Evolutionary conservation across 2,329 filamentous ascomycete species (phyloP), one percentile per base, ranked within the genome.

Genomic region (Anthostomella pinea): DNA sequence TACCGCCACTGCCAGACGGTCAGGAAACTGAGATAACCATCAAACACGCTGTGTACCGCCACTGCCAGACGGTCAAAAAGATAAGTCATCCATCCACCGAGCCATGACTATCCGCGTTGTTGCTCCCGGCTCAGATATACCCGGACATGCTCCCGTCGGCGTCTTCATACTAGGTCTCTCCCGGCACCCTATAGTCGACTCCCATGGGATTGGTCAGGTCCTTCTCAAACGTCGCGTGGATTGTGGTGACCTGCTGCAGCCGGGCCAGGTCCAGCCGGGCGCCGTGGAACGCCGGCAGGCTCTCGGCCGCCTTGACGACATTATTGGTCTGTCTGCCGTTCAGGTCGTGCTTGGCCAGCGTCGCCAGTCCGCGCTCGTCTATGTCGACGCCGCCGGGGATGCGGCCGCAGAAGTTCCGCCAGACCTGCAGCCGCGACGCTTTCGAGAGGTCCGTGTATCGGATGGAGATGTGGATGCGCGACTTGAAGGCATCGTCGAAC

Each of bases 281-380:
- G 27, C 48, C 43, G 41, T 62, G 58, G 24, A 54, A 57, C 3
- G 53, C 49, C 6, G 61, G 59, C n/a, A 63, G 52, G 30, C 51
- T 56, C 44, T 59, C 53, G 8, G 49, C 52, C 2, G 48, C 51
- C 42, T 53, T 58, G 43, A 62, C 40, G 7, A 57, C 40, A 38
- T 60, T 62, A 38, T 55, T 56, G 40, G 61, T 62, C 46, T 60
- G 57, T n/a, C 58, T 47, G 2, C 59, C 57, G 41, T 62, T 60
- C 17, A 61, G 35, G 1, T 51, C 39, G 26, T 56, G 48, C 30
- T 43, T 30, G 0, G 53, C 47, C 3, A 56, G 40, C 5, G 19
- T 29, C 6, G 43, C 40, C 3, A 58, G 32, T 1, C 39, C 45
- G 4, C 32, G 17, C 14, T 52, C 48, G 30, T 50, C 38, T 6